phyloP scores from a whole-genome alignment of 108 stramenopile species.

The Epithemia pelagica region DNA sequence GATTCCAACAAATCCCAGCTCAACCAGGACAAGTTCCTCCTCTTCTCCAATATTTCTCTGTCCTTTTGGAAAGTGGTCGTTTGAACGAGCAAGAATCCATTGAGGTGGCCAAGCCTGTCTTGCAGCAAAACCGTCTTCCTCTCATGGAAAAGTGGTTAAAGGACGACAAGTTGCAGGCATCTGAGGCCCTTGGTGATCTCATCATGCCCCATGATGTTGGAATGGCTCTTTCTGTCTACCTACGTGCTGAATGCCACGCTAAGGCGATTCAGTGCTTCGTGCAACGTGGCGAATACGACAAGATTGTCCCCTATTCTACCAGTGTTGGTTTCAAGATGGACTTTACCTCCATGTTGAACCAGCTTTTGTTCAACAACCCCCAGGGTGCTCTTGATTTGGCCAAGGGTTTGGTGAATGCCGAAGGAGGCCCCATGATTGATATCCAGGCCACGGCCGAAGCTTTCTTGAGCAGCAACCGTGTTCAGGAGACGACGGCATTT shows the following conservation, averaged over 20 bases:
- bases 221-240: slow-evolving; percentile 97
- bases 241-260: slow-evolving; percentile 90
- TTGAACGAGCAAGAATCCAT: slow-evolving; percentile 97
- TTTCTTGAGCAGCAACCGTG: slow-evolving; percentile 92
- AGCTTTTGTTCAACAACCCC: slow-evolving; percentile 95
- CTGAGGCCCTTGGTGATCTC: slow-evolving; percentile 95
- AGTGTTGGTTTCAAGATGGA: slow-evolving; percentile 95
- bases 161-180: slow-evolving; percentile 93
- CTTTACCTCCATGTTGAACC: slow-evolving; percentile 94
- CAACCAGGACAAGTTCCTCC: slow-evolving; percentile 94
- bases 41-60: slow-evolving; percentile 97
- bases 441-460: slow-evolving; percentile 96
- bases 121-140: slow-evolving; percentile 91
- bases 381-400: slow-evolving; percentile 97
- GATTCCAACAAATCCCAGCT: slow-evolving; percentile 97
- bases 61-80: slow-evolving; percentile 90
- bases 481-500: slow-evolving; percentile 98
- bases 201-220: slow-evolving; percentile 90
- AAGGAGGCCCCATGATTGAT: slow-evolving; percentile 92
- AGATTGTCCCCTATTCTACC: slow-evolving; percentile 96
- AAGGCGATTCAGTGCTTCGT: slow-evolving; percentile 99
- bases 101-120: slow-evolving; percentile 95
- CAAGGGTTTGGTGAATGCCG: slow-evolving; percentile 90
- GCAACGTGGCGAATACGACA: slow-evolving; percentile 97
- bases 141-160: slow-evolving; percentile 99